Evolutionary conservation across 331 rosid species (phyloP).

Genomic region (Pyracantha coccinea): DNA sequence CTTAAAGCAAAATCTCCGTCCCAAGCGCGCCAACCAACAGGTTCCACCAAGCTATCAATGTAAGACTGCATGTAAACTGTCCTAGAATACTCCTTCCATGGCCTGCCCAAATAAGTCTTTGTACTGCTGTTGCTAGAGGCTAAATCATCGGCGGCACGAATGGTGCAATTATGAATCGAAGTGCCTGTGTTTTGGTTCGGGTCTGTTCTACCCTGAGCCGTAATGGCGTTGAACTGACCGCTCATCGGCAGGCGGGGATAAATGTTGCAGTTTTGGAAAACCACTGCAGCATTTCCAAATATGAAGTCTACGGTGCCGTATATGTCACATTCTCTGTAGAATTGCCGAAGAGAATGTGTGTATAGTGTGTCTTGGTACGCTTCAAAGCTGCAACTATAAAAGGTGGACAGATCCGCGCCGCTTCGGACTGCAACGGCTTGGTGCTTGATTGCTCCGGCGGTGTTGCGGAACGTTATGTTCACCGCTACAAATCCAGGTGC

Average conservation of each 20-base stretch:
- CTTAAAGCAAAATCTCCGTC: constrained; percentile 49
- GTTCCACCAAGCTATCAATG: constrained; percentile 33
- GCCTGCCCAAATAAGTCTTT: constrained; percentile 61
- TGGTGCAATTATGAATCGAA: constrained; percentile 55
- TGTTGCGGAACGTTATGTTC: constrained; percentile 65
- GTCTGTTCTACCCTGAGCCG: constrained; percentile 70
- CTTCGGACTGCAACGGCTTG: constrained; percentile 75
- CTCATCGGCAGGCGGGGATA: constrained; percentile 65
- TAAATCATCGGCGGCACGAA: constrained; percentile 46
- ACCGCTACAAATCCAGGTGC: constrained; percentile 75
- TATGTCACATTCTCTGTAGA: constrained; percentile 73
- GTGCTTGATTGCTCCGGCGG: constrained; percentile 75
- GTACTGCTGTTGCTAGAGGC: constrained; percentile 8
- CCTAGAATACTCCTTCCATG: constrained; percentile 73
- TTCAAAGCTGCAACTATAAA: constrained; percentile 81
- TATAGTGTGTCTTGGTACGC: constrained; percentile 79
- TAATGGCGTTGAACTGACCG: constrained; percentile 74
- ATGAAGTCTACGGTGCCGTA: constrained; percentile 83
- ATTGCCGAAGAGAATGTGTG: constrained; percentile 65
- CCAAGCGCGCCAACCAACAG: constrained; percentile 68
- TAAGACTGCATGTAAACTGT: constrained; percentile 58
- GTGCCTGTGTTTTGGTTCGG: constrained; percentile 71
- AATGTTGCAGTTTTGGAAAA: constrained; percentile 62
- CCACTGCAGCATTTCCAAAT: constrained; percentile 79
- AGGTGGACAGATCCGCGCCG: constrained; percentile 71